phyloP scores from a whole-genome alignment of 768 basidiomycete species.

The Psilocybe tampanensis region DNA sequence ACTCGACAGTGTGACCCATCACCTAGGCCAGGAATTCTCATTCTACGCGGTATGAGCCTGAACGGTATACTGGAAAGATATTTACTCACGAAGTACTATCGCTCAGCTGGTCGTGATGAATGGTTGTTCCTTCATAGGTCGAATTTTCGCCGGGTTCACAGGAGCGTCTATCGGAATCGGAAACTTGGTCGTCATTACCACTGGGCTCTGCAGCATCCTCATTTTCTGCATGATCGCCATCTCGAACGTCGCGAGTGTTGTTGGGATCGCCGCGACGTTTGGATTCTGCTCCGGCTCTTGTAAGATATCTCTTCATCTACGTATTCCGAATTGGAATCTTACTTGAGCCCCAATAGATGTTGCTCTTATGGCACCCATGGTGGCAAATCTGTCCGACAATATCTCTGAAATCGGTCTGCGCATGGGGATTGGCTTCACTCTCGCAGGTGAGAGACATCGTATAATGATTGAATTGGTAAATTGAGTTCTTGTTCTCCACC shows the following conservation, averaged over 20 bases:
- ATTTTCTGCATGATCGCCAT: constrained; percentile 12
- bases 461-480: background rate
- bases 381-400: constrained; percentile 8
- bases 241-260: constrained; percentile 10
- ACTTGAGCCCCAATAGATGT: background rate
- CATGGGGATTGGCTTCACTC: constrained; percentile 12
- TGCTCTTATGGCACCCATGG: constrained; percentile 14
- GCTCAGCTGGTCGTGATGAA: constrained; percentile 12
- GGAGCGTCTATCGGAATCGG: background rate
- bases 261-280: constrained; percentile 4
- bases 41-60: constrained; percentile 10
- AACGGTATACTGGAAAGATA: background rate
- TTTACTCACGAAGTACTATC: too few relatives aligned
- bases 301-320: background rate
- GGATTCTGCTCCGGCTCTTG: constrained; percentile 12
- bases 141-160: constrained; percentile 1
- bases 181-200: constrained; percentile 4
- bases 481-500: background rate
- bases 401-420: constrained; percentile 13
- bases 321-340: background rate
- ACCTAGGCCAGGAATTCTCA: background rate
- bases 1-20: constrained; percentile 6
- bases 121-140: constrained; percentile 3
- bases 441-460: constrained; percentile 12
- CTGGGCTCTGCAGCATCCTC: constrained; percentile 4